These are phyloP conservation scores for Saccharomyces paradoxus DNA, from an alignment of 805 yeast genomes.

Conservation along the genomic window DNA sequence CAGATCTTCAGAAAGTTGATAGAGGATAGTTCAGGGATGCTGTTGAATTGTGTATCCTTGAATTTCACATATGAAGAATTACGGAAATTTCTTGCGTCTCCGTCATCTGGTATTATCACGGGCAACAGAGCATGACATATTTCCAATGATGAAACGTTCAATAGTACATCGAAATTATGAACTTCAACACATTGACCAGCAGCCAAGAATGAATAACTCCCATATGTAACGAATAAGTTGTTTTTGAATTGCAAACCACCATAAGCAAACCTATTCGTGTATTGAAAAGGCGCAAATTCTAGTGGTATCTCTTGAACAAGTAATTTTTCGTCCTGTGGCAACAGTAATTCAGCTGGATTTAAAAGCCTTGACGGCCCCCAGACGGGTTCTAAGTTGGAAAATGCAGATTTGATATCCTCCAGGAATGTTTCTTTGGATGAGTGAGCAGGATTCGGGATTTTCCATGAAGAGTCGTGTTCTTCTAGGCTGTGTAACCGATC, in stretches of 20 bases:
- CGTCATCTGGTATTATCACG: constrained; percentile 1
- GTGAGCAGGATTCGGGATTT: background rate
- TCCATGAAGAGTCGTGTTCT: background rate
- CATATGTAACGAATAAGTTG: constrained; percentile 10
- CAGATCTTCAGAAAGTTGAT: constrained; percentile 42
- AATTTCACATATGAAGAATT: background rate
- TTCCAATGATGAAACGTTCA: background rate
- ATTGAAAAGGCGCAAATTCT: background rate
- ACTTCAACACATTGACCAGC: constrained; percentile 6
- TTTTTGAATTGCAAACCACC: constrained; percentile 3
- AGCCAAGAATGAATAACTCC: constrained; percentile 8
- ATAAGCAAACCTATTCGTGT: background rate
- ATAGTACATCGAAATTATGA: constrained; percentile 5
- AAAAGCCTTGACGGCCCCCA: constrained; percentile 13
- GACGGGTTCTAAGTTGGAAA: constrained; percentile 14
- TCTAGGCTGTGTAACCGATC: background rate
- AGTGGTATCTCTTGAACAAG: constrained; percentile 9
- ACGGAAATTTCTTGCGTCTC: background rate
- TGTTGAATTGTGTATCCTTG: constrained; percentile 1
- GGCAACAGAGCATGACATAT: constrained; percentile 1
- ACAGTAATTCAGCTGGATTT: constrained; percentile 16
- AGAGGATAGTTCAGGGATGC: constrained; percentile 16
- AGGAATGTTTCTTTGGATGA: background rate
- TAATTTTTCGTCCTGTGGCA: constrained; percentile 16
- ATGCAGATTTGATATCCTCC: background rate